Conservation (phyloP, 2,329 filamentous ascomycete genomes). For the Reticulascus tulasneorum region DNA sequence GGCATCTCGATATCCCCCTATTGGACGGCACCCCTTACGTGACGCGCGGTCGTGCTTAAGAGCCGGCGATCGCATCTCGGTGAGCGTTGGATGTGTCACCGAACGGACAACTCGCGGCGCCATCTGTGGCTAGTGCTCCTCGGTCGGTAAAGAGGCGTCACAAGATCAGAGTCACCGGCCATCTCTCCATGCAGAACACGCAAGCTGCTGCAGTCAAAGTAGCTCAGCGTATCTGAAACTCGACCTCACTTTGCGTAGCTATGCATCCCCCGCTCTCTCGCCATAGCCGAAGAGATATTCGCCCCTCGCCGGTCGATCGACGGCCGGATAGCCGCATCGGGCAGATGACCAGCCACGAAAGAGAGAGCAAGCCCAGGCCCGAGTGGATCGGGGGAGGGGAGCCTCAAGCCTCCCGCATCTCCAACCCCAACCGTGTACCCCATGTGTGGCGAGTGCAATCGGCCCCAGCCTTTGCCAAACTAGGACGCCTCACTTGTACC, state of each 20-base stretch:
- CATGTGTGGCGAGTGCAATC: conserved; percentile 6
- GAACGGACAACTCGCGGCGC: conserved; percentile 5
- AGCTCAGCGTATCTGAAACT: too few relatives aligned
- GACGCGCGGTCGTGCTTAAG: conserved; percentile 1
- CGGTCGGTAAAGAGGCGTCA: too few relatives aligned
- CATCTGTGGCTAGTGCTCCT: conserved; percentile 10
- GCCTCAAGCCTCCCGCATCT: conserved; percentile 6
- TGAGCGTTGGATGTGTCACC: not conserved
- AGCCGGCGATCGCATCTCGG: not conserved
- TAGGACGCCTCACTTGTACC: too few relatives aligned
- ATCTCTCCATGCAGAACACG: not conserved
- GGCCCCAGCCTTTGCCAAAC: not conserved
- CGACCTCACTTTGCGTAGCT: too few relatives aligned
- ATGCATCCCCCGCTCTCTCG: too few relatives aligned
- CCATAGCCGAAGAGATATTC: not conserved
- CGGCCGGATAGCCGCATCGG: conserved; percentile 7
- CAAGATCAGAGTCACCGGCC: not conserved
- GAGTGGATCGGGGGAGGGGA: too few relatives aligned
- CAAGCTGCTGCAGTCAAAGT: not conserved
- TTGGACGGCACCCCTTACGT: conserved; percentile 1
- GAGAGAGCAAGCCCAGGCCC: not conserved
- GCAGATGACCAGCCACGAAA: conserved; percentile 3
- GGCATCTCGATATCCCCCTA: not conserved
- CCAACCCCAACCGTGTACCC: conserved; percentile 2
- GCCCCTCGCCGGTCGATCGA: conserved; percentile 4